These are phyloP conservation scores for Cubamyces sp. DNA, from an alignment of 768 basidiomycete genomes.

Conservation along the genomic window DNA sequence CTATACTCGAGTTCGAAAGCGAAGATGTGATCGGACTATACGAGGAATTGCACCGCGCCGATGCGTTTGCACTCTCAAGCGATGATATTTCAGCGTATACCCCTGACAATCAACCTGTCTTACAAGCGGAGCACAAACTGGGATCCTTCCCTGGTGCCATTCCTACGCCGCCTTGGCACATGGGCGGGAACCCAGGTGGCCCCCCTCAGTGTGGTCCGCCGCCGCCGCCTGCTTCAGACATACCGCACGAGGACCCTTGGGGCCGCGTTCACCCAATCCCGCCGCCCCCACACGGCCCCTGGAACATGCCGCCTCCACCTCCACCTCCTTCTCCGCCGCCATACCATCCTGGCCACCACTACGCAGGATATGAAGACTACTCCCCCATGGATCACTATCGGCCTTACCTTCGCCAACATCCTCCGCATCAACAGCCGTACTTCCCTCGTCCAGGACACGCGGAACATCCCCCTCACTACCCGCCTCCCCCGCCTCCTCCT, in stretches of 20 bases:
- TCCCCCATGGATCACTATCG: not conserved
- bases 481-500: constrained; percentile 5
- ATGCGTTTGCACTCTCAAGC: not conserved
- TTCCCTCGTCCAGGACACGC: not conserved
- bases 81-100: too few species aligned
- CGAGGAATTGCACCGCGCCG: not conserved
- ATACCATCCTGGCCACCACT: not conserved
- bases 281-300: not conserved
- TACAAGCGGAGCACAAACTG: too few species aligned
- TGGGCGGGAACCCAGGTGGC: too few species aligned
- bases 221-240: not conserved
- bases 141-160: too few species aligned
- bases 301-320: constrained; percentile 1
- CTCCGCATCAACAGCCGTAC: constrained; percentile 11
- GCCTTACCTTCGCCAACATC: not conserved
- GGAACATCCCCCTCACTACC: not conserved
- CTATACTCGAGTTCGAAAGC: not conserved
- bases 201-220: too few species aligned
- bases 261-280: not conserved
- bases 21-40: not conserved
- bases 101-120: too few species aligned
- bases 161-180: too few species aligned
- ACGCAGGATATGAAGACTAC: not conserved
- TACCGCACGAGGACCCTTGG: not conserved
- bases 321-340: not conserved